Percentiles rank a stretch among this genome's conserved stretches.
Evolutionary conservation across 2,329 filamentous ascomycete genomes (phyloP).

Genomic region (Fusarium nisikadoi): DNA sequence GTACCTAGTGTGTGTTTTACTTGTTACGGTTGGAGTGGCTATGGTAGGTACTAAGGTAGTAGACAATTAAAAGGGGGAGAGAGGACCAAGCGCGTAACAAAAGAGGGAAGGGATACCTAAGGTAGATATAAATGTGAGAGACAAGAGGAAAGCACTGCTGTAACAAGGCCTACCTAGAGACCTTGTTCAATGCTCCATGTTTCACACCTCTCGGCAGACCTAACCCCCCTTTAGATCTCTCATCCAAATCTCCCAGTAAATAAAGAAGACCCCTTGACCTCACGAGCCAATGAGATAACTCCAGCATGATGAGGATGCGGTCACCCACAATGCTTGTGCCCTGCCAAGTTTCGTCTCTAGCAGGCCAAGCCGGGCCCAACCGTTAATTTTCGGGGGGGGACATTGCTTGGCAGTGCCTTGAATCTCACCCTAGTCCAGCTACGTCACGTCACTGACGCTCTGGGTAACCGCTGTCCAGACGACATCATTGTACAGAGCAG

Average conservation of each 20-base stretch:
- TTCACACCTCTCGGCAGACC: slow-evolving; percentile 4
- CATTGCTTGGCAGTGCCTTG: slow-evolving; percentile 33
- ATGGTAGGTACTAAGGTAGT: too few relatives aligned
- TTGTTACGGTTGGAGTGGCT: background rate
- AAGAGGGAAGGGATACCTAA: background rate
- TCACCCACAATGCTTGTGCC: slow-evolving; percentile 11
- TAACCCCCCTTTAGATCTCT: background rate
- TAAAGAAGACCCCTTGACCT: slow-evolving; percentile 1
- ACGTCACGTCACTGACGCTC: slow-evolving; percentile 22
- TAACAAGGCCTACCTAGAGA: background rate
- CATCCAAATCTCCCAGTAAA: background rate
- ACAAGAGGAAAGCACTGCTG: background rate
- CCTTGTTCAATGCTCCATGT: background rate
- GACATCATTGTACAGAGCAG: slow-evolving; percentile 9
- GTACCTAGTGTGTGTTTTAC: background rate
- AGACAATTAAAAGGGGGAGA: background rate
- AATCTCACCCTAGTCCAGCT: slow-evolving; percentile 5
- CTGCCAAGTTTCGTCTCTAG: slow-evolving; percentile 28
- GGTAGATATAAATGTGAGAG: background rate
- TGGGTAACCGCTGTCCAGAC: background rate
- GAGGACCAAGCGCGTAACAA: background rate
- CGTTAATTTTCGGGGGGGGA: slow-evolving; percentile 23
- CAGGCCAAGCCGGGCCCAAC: slow-evolving; percentile 34
- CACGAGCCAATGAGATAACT: slow-evolving; percentile 9
- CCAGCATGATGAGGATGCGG: slow-evolving; percentile 19